These are phyloP conservation scores for Phanerochaete sordida DNA, from an alignment of 768 basidiomycete species.

Conservation along the genomic window DNA sequence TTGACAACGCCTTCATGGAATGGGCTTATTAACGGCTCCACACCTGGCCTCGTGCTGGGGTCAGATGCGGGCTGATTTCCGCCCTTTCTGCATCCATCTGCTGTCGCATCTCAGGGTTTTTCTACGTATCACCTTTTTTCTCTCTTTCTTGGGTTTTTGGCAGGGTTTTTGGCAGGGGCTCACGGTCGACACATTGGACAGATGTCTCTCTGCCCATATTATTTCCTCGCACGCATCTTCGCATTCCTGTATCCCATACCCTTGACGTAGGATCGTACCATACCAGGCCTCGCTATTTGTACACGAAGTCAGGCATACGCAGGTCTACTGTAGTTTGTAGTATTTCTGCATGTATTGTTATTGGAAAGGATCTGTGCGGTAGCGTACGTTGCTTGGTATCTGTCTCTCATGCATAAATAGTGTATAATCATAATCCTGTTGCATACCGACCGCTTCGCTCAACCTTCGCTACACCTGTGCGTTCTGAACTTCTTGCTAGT, in stretches of 20 bases:
- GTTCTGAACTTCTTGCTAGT: background rate
- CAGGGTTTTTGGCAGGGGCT: background rate
- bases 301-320: background rate
- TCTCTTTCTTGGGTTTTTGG: background rate
- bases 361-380: background rate
- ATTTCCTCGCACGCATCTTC: background rate
- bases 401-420: background rate
- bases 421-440: background rate
- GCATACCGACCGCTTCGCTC: no score
- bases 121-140: background rate
- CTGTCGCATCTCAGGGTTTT: background rate
- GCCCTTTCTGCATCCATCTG: background rate
- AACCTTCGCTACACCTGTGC: no score
- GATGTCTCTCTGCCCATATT: background rate
- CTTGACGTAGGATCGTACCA: background rate
- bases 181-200: background rate
- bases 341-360: background rate
- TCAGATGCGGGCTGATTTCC: background rate
- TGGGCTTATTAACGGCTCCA: slow-evolving; percentile 23
- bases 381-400: background rate
- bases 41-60: background rate
- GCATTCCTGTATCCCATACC: background rate
- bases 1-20: slow-evolving; percentile 26
- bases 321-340: background rate
- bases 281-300: background rate